Evolutionary conservation across 2,329 filamentous ascomycete genomes (phyloP).

Genomic region (Tolypocladium album): DNA sequence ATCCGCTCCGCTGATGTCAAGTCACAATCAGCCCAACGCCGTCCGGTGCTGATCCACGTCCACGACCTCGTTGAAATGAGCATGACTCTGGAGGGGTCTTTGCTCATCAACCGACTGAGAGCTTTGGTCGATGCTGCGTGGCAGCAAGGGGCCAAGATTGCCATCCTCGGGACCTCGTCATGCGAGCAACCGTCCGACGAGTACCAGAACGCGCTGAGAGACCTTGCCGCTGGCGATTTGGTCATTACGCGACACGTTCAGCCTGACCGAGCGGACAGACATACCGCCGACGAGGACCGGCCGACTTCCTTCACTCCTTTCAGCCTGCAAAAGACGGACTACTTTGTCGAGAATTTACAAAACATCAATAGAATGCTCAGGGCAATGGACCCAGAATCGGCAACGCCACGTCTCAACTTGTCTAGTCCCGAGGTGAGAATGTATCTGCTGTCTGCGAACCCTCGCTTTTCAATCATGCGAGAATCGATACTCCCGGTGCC

Average conservation of each 20-base stretch:
- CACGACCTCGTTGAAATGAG: constrained; percentile 73
- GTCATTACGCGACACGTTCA: constrained; percentile 25
- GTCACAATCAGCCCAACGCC: constrained; percentile 19
- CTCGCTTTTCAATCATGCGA: constrained; percentile 17
- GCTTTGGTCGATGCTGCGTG: constrained; percentile 62
- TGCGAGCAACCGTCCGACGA: constrained; percentile 36
- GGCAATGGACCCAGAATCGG: constrained; percentile 18
- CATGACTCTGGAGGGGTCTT: constrained; percentile 55
- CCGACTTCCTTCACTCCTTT: constrained; percentile 3
- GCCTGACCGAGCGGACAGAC: constrained; percentile 13
- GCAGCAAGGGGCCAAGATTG: constrained; percentile 57
- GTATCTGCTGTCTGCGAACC: constrained; percentile 14
- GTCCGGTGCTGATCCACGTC: constrained; percentile 61
- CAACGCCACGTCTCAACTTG: constrained; percentile 4
- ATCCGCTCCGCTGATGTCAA: constrained; percentile 34
- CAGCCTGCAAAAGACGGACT: constrained; percentile 24
- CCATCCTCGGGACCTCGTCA: constrained; percentile 70
- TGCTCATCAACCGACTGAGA: constrained; percentile 60
- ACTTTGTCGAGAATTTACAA: constrained; percentile 31
- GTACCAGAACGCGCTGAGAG: constrained; percentile 27
- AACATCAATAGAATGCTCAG: constrained; percentile 37
- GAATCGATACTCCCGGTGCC: constrained; percentile 25
- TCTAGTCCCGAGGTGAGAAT: constrained; percentile 13
- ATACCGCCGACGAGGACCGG: neutral
- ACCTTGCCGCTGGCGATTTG: constrained; percentile 29